phyloP scores from a whole-genome alignment of 164 flowering plant genomes.

The Kingdonia uniflora region DNA sequence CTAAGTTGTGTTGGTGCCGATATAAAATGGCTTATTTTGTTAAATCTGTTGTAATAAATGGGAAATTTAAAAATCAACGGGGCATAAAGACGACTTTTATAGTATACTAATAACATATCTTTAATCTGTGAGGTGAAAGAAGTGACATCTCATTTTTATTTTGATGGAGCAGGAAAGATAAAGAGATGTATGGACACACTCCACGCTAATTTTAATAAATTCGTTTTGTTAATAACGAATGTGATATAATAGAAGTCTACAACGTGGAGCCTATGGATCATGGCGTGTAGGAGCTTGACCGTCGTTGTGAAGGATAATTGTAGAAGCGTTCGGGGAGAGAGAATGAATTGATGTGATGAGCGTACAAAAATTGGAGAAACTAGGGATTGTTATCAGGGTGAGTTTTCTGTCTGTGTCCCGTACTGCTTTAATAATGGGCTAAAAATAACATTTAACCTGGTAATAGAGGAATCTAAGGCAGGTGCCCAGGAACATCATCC shows the following conservation, averaged over 20 bases:
- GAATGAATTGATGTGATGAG: constrained; percentile 91
- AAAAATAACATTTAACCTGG: too few relatives aligned
- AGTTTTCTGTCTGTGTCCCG: constrained; percentile 22
- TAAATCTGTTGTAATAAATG: too few relatives aligned
- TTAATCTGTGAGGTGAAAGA: constrained; percentile 60
- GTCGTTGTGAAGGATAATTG: constrained; percentile 57
- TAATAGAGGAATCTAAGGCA: too few relatives aligned
- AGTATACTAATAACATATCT: neutral
- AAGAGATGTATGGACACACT: constrained; percentile 22
- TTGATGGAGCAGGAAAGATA: constrained; percentile 78
- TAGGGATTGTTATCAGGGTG: constrained; percentile 75
- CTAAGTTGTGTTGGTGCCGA: neutral
- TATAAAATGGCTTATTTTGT: neutral
- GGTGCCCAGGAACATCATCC: too few relatives aligned
- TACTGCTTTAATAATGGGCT: too few relatives aligned
- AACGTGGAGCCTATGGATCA: neutral
- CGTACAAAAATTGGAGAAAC: constrained; percentile 77
- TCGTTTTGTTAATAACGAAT: too few relatives aligned
- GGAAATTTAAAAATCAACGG: neutral
- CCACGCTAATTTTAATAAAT: neutral
- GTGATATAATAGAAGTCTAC: too few relatives aligned
- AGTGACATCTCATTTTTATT: constrained; percentile 57
- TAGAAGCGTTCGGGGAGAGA: constrained; percentile 57
- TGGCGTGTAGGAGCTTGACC: constrained; percentile 48
- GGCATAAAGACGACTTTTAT: neutral